Percentiles rank a stretch among this genome's conserved stretches.
These are phyloP conservation scores for Mycena kentingensis DNA, from an alignment of 768 basidiomycete genomes.

Conservation along the genomic window DNA sequence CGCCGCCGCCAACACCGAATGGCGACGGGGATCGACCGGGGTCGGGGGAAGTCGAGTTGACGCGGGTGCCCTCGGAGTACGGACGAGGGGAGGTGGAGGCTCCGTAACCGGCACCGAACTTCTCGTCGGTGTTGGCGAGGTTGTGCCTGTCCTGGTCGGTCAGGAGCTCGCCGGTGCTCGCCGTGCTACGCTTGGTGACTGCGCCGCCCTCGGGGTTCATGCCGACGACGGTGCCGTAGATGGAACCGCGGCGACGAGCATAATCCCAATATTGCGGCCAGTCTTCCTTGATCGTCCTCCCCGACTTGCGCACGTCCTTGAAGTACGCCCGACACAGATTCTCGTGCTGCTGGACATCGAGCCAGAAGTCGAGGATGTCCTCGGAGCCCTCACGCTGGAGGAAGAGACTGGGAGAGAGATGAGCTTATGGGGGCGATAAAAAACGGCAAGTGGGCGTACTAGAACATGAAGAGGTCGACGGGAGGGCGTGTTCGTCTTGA, in stretches of 20 bases:
- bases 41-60: slow-evolving; percentile 55
- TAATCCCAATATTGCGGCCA: slow-evolving; percentile 99
- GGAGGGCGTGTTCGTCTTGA: slow-evolving; percentile 89
- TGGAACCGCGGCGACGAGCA: slow-evolving; percentile 87
- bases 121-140: slow-evolving; percentile 54
- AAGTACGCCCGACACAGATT: slow-evolving; percentile 98
- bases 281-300: slow-evolving; percentile 89
- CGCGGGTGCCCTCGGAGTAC: slow-evolving; percentile 45
- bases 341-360: slow-evolving; percentile 99
- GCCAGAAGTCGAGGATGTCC: slow-evolving; percentile 97
- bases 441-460: too few relatives aligned
- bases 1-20: slow-evolving; percentile 62
- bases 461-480: slow-evolving; percentile 98
- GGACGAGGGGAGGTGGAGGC: slow-evolving; percentile 35
- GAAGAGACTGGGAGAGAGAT: slow-evolving; percentile 67
- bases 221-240: slow-evolving; percentile 89
- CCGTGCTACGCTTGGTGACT: slow-evolving; percentile 74
- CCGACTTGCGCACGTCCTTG: slow-evolving; percentile 96
- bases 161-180: slow-evolving; percentile 74
- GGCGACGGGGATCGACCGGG: slow-evolving; percentile 73
- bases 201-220: slow-evolving; percentile 55
- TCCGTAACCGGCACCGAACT: slow-evolving; percentile 49
- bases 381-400: slow-evolving; percentile 94
- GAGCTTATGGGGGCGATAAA: slow-evolving; percentile 16
- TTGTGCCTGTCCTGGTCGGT: slow-evolving; percentile 71